Conservation (phyloP, 345 rosid species). For the Mangifera indica region DNA sequence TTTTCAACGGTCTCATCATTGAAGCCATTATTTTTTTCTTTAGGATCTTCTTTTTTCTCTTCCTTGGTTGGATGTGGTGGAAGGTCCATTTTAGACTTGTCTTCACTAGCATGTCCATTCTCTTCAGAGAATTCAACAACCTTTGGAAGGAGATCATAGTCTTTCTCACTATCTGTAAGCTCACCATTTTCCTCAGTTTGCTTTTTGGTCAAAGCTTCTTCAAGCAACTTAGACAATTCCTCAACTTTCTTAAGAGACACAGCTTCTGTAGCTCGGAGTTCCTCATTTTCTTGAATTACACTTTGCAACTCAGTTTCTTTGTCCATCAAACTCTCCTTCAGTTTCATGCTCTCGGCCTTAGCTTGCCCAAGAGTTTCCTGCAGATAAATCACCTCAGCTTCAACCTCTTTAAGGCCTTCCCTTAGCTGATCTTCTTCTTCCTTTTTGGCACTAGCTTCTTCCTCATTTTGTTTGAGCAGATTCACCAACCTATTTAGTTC, state of each 20-base stretch:
- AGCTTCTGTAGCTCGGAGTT: slow-evolving; percentile 62
- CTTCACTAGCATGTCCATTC: slow-evolving; percentile 80
- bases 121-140: slow-evolving; percentile 93
- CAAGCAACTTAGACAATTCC: slow-evolving; percentile 77
- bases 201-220: slow-evolving; percentile 66
- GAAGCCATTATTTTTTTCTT: slow-evolving; percentile 36
- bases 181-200: slow-evolving; percentile 66
- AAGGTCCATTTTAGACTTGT: slow-evolving; percentile 49
- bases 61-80: slow-evolving; percentile 38
- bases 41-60: slow-evolving; percentile 37
- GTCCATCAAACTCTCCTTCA: slow-evolving; percentile 68
- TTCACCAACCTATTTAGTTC: slow-evolving; percentile 67
- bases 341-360: slow-evolving; percentile 65
- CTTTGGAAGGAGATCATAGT: slow-evolving; percentile 90
- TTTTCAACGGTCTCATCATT: slow-evolving; percentile 28
- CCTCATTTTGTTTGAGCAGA: slow-evolving; percentile 69
- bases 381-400: slow-evolving; percentile 72
- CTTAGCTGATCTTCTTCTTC: slow-evolving; percentile 70
- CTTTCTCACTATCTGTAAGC: slow-evolving; percentile 83
- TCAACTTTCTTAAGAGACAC: slow-evolving; percentile 58
- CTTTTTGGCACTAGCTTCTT: slow-evolving; percentile 63
- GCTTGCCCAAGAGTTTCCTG: slow-evolving; percentile 75
- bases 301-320: slow-evolving; percentile 83
- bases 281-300: slow-evolving; percentile 68
- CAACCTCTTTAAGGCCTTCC: slow-evolving; percentile 73